Base-by-base conservation (phyloP, 106 monocot species). In the Amphibolis antarctica region DNA sequence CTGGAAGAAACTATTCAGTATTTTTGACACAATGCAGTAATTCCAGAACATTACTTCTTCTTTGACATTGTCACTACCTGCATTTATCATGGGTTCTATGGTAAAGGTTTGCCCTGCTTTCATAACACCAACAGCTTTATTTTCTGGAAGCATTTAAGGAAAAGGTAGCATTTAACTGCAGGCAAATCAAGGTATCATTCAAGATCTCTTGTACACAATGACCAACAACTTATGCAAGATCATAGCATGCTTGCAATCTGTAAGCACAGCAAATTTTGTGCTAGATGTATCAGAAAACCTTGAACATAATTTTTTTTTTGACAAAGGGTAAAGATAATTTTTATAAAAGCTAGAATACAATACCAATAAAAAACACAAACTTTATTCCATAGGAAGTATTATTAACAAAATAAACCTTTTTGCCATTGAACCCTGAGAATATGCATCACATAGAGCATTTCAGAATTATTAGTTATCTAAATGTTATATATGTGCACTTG, bases 31-130 rank as follows among this genome's bases (percentile, higher is more conserved):
- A 49, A n/a, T 14, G 26, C 10, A 57, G 11, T 5, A 57, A 12
- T 57, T 0, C 56, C 25, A 9, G 15, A 3, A 49, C 17, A 49
- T 12, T 49, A 48, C 1, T 13, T 53, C 9, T 53, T n/a, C 53
- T 5, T 28, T 27, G 12, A 56, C 12, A 65, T 51, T 13, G 28
- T 27, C 3, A 15, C 59, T 5, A 91, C 90, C 98, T 71, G 86
- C 74, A 81, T 98, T 87, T 67, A 98, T 98, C 98, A 98, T 98
- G 53, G 98, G 98, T 58, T 98, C 98, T 50, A 98, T 98, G 55
- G 98, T 85, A 72, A 98, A 98, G 43, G 80, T 98, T 65, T 98
- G 98, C 21, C 98, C 98, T 45, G 80, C 82, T 76, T 98, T 98
- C 98, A 98, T 98, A 45, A 91, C 67, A 57, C 98, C 98, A 59